Evolutionary conservation across 75 land plant species (phyloP).

Genomic region (Adiantum capillusveneris): DNA sequence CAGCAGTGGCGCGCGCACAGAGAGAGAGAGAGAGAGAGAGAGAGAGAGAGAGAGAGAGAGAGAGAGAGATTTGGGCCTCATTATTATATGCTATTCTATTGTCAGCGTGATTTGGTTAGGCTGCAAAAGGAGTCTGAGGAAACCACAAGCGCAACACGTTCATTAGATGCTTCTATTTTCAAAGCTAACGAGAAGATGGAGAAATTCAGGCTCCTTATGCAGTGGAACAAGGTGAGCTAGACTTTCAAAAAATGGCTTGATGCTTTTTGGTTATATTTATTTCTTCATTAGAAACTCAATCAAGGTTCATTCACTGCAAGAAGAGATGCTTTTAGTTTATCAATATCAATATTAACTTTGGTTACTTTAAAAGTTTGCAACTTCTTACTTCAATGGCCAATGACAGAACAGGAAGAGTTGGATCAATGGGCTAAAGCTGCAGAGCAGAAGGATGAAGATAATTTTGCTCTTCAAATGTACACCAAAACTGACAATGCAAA

Average conservation of each 20-base stretch:
- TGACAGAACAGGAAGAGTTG: constrained; percentile 29
- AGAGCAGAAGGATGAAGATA: constrained; percentile 36
- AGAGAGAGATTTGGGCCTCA: not conserved
- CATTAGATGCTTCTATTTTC: constrained; percentile 13
- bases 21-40: too few relatives aligned
- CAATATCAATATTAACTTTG: too few relatives aligned
- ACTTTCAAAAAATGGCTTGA: too few relatives aligned
- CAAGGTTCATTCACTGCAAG: too few relatives aligned
- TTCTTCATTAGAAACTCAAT: too few relatives aligned
- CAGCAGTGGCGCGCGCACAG: too few relatives aligned
- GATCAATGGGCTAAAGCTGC: constrained; percentile 38
- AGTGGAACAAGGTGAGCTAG: constrained; percentile 25
- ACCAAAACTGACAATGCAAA: constrained; percentile 24
- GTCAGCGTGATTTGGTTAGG: constrained; percentile 21
- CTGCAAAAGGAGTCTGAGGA: constrained; percentile 26
- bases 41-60: too few relatives aligned
- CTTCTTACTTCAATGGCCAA: not conserved
- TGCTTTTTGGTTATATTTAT: too few relatives aligned
- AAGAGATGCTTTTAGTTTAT: too few relatives aligned
- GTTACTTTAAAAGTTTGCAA: not conserved
- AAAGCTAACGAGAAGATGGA: constrained; percentile 29
- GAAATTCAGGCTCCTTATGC: constrained; percentile 23
- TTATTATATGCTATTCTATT: not conserved
- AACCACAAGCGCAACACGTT: constrained; percentile 8
- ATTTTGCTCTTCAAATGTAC: constrained; percentile 20